These are phyloP conservation scores for Trypanosoma caninum DNA, from an alignment of 208 protist genomes.

Conservation along the genomic window DNA sequence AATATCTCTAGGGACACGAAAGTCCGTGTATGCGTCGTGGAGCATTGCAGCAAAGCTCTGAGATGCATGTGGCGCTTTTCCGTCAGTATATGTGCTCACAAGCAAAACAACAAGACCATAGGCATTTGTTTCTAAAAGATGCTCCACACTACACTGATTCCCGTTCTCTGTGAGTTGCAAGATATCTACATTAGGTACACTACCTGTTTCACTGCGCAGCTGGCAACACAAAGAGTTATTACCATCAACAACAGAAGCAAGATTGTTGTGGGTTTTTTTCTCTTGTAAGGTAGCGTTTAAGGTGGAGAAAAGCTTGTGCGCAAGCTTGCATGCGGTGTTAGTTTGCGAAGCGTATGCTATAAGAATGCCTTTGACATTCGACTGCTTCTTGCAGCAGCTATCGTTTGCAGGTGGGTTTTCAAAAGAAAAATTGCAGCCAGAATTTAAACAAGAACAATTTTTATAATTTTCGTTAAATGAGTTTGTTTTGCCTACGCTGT, in stretches of 20 bases:
- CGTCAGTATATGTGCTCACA: conserved; percentile 78
- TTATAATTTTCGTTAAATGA: too few relatives aligned
- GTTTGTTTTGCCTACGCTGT: too few relatives aligned
- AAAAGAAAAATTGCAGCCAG: too few relatives aligned
- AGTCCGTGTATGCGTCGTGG: conserved; percentile 77
- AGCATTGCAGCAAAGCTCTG: conserved; percentile 62
- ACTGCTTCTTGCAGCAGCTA: conserved; percentile 12
- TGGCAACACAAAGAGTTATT: background rate
- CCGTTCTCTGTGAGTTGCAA: conserved; percentile 22
- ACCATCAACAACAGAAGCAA: background rate
- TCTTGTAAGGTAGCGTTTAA: conserved; percentile 11
- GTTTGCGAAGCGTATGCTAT: conserved; percentile 70
- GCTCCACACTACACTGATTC: conserved; percentile 38
- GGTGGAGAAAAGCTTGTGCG: conserved; percentile 62
- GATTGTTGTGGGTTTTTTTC: background rate
- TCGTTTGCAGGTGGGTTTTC: too few relatives aligned
- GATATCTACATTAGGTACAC: conserved; percentile 15
- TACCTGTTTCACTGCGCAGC: background rate
- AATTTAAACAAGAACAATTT: too few relatives aligned
- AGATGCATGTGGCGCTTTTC: conserved; percentile 58
- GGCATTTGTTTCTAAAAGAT: conserved; percentile 32
- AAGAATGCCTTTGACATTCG: conserved; percentile 36
- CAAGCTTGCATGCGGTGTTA: conserved; percentile 48
- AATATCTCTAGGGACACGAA: conserved; percentile 65
- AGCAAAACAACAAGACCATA: conserved; percentile 69